Evolutionary conservation across 208 protist species (phyloP), one percentile per base, ranked within the genome.

Genomic region (Leishmania lainsoni): DNA sequence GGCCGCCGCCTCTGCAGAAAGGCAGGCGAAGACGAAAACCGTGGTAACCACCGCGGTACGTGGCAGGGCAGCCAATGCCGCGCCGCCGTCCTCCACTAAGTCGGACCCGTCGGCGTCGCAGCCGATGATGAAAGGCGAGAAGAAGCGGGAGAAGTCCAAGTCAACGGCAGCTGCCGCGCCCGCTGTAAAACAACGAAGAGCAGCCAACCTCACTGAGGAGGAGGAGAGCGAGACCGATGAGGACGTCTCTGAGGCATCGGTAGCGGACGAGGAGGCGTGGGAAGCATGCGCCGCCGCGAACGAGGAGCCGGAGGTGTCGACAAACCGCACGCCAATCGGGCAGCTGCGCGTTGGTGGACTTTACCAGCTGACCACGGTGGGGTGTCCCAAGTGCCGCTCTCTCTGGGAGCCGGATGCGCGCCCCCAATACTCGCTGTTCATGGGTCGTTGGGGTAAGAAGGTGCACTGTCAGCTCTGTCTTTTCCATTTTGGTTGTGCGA

Each of bases 381-480:
- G 87, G 12, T 97, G 94, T 80, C 94, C 94, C 10, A 87, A 93
- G 69, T 97, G 94, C 78, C 88, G 89, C 54, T 89, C 89, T 12
- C 66, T 42, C 32, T 97, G 94, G 92, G 86, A 92, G 75, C 91
- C 92, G 0, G 94, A 97, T 83, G 71, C 86, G 9, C 87, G 87
- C 52, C 90, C 89, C 75, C 94, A 97, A 78, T 97, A 97, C 86
- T 91, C 91, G 14, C 90, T 97, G 49, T 96, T 97, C 81, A 97
- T 97, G 94, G 94, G 94, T 39, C 79, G 86, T 51, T 92, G 90
- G 81, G 91, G 90, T 12, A 90, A 91, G 86, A 92, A 90, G 76
- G 89, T 95, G 56, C 94, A 97, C 86, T 97, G 94, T 79, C 92
- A 97, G 74, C 85, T 93, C 68, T 97, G 94, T 68, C 89, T 97